Percentiles rank a stretch among this genome's conserved stretches.
phyloP scores from a whole-genome alignment of 805 yeast species.

The Lachancea sp. region DNA sequence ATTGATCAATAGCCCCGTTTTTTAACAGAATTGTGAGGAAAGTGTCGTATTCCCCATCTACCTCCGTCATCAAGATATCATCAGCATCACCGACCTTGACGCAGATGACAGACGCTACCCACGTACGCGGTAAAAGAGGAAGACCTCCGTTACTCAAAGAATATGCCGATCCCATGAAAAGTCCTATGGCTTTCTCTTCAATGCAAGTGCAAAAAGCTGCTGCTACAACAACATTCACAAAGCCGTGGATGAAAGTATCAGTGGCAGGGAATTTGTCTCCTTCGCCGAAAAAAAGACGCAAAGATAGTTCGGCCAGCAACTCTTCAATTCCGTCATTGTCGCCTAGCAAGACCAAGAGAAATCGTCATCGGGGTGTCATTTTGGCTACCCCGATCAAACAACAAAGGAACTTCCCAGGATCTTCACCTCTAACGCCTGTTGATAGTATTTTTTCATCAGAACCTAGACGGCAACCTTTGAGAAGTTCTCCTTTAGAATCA shows the following conservation, averaged over 20 bases:
- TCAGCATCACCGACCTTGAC: no score
- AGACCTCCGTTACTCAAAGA: slow-evolving; percentile 33
- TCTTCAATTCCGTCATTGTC: slow-evolving; percentile 1
- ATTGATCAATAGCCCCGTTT: no score
- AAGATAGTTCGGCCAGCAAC: slow-evolving; percentile 6
- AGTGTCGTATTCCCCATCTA: no score
- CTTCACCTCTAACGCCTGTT: slow-evolving; percentile 18
- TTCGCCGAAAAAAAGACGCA: slow-evolving; percentile 18
- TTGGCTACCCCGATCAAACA: slow-evolving; percentile 23
- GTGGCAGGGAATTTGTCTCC: slow-evolving; percentile 20
- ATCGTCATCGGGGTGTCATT: slow-evolving; percentile 27
- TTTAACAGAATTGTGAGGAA: no score
- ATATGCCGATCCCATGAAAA: slow-evolving; percentile 31
- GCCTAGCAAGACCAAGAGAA: slow-evolving; percentile 15
- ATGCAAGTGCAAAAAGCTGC: slow-evolving; percentile 28
- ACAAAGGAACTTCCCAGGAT: slow-evolving; percentile 5
- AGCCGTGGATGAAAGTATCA: slow-evolving; percentile 33
- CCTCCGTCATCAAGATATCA: no score
- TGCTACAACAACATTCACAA: slow-evolving; percentile 23
- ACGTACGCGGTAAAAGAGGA: slow-evolving; percentile 23
- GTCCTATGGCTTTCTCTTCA: slow-evolving; percentile 35
- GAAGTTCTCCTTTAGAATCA: slow-evolving; percentile 15
- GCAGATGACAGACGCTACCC: slow-evolving; percentile 1
- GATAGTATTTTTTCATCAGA: slow-evolving; percentile 21
- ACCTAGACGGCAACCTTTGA: slow-evolving; percentile 12